Evolutionary conservation across 352 stramenopile species (phyloP).

Genomic region (Pythium pyrilobum): DNA sequence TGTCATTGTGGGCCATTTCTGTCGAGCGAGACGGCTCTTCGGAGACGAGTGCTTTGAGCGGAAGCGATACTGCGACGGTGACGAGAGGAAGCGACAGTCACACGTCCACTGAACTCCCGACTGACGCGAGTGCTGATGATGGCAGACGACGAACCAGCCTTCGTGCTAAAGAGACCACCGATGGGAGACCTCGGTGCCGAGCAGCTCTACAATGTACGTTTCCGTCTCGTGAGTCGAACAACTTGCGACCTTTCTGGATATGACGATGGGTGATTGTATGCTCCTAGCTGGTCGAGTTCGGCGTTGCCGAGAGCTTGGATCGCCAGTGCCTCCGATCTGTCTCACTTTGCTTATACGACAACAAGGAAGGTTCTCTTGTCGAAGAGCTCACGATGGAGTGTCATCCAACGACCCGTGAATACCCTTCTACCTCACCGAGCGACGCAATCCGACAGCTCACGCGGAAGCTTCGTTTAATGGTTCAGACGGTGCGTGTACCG

Average conservation of each 20-base stretch:
- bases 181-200: slow-evolving; percentile 1
- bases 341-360: slow-evolving; percentile 10
- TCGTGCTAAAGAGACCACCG: slow-evolving; percentile 14
- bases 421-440: background rate
- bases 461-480: slow-evolving; percentile 17
- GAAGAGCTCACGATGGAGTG: slow-evolving; percentile 18
- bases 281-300: slow-evolving; percentile 18
- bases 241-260: background rate
- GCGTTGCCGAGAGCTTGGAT: slow-evolving; percentile 24
- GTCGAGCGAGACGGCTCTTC: slow-evolving; percentile 16
- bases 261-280: background rate
- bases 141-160: slow-evolving; percentile 7
- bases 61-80: background rate
- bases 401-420: background rate
- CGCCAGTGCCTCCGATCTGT: slow-evolving; percentile 14
- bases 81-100: too few relatives aligned
- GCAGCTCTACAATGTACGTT: slow-evolving; percentile 14
- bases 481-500: slow-evolving; percentile 21
- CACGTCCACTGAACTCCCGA: too few relatives aligned
- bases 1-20: slow-evolving; percentile 20
- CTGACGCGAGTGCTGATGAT: background rate
- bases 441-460: slow-evolving; percentile 15
- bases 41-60: slow-evolving; percentile 12
- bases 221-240: background rate
- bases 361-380: background rate